Evolutionary conservation across 2,329 filamentous ascomycete species (phyloP).

Genomic region (Immersiporthe knoxdaviesiana): DNA sequence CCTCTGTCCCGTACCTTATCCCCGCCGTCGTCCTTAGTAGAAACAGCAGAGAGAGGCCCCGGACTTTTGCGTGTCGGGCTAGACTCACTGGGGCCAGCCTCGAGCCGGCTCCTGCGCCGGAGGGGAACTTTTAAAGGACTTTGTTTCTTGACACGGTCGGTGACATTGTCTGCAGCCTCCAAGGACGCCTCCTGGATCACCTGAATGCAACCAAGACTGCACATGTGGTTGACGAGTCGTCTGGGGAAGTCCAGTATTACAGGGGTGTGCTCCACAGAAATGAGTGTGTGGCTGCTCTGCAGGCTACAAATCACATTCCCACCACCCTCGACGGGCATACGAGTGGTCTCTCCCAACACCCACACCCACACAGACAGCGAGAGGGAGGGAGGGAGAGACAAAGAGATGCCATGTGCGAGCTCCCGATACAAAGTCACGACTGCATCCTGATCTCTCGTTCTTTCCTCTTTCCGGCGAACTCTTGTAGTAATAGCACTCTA

Average conservation of each 20-base stretch:
- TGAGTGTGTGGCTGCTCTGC: neutral
- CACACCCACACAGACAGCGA: neutral
- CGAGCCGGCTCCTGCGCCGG: neutral
- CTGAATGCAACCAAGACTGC: conserved; percentile 1
- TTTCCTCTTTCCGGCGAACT: neutral
- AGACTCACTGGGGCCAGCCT: neutral
- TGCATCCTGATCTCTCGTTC: neutral
- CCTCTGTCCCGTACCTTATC: neutral
- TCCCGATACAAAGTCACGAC: neutral
- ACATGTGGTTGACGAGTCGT: neutral
- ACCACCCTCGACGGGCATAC: neutral
- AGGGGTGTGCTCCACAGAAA: neutral
- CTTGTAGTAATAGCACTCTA: too few species aligned
- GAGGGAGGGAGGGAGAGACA: too few species aligned
- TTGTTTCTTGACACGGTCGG: neutral
- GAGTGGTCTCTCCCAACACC: too few species aligned
- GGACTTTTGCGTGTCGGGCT: neutral
- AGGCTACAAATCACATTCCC: conserved; percentile 1
- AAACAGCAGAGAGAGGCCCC: too few species aligned
- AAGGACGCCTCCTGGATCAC: conserved; percentile 4
- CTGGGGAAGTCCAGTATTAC: neutral
- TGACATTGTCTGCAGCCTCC: neutral
- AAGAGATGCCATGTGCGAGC: neutral
- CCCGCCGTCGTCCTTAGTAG: too few species aligned
- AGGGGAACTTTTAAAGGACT: neutral